phyloP scores from a whole-genome alignment of 371 early-diverging fungal genomes.

The Nematocida displodere region DNA sequence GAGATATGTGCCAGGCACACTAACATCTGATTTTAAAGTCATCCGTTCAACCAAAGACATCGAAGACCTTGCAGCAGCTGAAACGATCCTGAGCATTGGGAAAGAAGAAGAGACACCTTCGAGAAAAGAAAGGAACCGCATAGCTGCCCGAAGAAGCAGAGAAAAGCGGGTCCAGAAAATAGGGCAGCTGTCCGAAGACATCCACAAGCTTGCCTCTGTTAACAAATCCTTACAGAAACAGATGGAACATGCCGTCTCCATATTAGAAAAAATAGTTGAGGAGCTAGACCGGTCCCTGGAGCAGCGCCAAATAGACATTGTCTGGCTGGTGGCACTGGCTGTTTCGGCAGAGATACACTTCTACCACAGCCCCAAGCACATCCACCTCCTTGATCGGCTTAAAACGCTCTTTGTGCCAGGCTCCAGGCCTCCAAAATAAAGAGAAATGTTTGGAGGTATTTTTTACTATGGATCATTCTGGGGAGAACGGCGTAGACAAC shows the following conservation, averaged over 20 bases:
- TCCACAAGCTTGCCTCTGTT: not conserved
- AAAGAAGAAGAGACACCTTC: not conserved
- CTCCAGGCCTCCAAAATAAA: too few relatives aligned
- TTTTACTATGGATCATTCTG: not conserved
- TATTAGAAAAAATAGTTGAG: slow-evolving; percentile 25
- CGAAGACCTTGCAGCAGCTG: not conserved
- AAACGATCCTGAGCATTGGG: slow-evolving; percentile 19
- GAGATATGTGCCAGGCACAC: not conserved
- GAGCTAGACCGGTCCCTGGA: not conserved
- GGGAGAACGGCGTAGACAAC: not conserved
- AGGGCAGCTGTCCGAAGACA: slow-evolving; percentile 50
- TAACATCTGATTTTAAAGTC: too few relatives aligned
- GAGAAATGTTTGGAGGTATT: not conserved
- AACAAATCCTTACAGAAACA: slow-evolving; percentile 47
- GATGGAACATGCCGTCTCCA: slow-evolving; percentile 43
- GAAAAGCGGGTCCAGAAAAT: slow-evolving; percentile 60
- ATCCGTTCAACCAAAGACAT: too few relatives aligned
- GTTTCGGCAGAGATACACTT: not conserved
- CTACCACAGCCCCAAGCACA: not conserved
- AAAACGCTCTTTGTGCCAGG: not conserved
- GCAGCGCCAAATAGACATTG: not conserved
- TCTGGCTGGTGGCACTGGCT: not conserved
- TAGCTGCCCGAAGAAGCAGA: slow-evolving; percentile 64
- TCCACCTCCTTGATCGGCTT: not conserved
- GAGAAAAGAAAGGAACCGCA: slow-evolving; percentile 63